These are phyloP conservation scores for Clathrospora elynae DNA, from an alignment of 2,329 filamentous ascomycete genomes.

Conservation along the genomic window DNA sequence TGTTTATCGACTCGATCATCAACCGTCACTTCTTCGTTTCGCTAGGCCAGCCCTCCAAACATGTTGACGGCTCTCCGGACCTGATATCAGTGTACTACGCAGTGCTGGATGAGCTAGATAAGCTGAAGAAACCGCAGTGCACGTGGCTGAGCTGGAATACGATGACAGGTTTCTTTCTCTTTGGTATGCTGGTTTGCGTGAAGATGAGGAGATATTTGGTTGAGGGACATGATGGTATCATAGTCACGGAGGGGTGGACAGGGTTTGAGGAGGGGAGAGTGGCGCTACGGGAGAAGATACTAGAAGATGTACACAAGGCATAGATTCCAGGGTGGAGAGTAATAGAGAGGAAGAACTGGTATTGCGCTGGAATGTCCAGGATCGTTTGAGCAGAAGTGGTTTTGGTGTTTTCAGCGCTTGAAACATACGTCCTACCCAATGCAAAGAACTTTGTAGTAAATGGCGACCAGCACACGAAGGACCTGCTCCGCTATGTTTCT, in stretches of 20 bases:
- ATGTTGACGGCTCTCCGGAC: conserved; percentile 17
- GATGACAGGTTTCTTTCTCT: conserved; percentile 15
- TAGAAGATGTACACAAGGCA: conserved; percentile 20
- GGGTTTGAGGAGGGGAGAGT: conserved; percentile 18
- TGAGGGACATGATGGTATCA: conserved; percentile 13
- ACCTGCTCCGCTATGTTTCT: too few species aligned
- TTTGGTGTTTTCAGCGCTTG: too few species aligned
- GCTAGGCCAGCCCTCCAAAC: not conserved
- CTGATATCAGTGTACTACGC: conserved; percentile 17
- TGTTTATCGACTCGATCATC: conserved; percentile 15
- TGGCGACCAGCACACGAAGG: too few species aligned
- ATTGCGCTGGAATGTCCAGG: too few species aligned
- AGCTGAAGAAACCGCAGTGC: conserved; percentile 8
- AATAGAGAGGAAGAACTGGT: too few species aligned
- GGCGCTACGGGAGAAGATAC: conserved; percentile 15
- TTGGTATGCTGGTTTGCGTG: conserved; percentile 23
- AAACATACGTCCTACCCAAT: too few species aligned
- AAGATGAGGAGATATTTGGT: conserved; percentile 28
- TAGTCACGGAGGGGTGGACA: conserved; percentile 21
- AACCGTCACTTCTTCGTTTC: conserved; percentile 6
- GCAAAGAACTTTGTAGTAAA: too few species aligned
- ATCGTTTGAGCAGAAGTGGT: too few species aligned
- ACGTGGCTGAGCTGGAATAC: conserved; percentile 25
- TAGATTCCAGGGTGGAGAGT: too few species aligned
- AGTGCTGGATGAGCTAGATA: conserved; percentile 14